Evolutionary conservation across 2,329 filamentous ascomycete genomes (phyloP), one percentile per base, ranked within the genome.

Genomic region (Trichoderma endophyticum): DNA sequence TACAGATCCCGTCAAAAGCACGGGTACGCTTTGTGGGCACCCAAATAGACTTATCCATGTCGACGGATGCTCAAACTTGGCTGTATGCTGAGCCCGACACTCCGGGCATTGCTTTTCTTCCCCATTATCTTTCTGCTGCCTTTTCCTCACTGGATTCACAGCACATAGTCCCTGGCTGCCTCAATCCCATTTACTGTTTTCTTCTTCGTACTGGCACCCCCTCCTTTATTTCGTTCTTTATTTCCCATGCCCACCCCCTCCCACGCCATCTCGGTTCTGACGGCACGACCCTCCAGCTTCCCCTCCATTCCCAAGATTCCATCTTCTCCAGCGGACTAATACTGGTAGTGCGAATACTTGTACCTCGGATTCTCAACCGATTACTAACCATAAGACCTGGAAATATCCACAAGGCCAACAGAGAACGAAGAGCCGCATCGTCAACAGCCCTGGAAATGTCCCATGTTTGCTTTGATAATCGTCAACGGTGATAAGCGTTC

Each of bases 231-330:
- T 61, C 30, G 24, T 48, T 30, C 21, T 56, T 28, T 56, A 66
- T 56, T 66, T 51, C 30, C 66, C 65, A 48, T 26, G 57, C 28
- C 43, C 70, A 72, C 70, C n/a, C 70, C 63, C 36, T 63, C 24
- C 71, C 71, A 64, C 65, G 59, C 66, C 71, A 24, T 63, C 56
- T 70, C 71, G 71, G 71, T 65, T 72, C 65, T 70, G 66, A 72
- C 71, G 71, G 71, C 71, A 72, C 71, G 71, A 59, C 30, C 30
- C 57, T 67, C 64, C 64, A 51, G 54, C 54, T 59, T 67, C 39
- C 54, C 51, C 61, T 63, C 62, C 54, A 24, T 71, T 64, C 54
- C 34, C 43, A 51, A 28, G 34, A 57, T 63, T 71, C 39, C 56
- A 48, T 69, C 66, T 36, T 54, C n/a, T 54, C 48, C 21, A 54